A percentile compares a stretch with the other conserved stretches of the same genome.
These are phyloP conservation scores for Lachancea lanzarotensis DNA, from an alignment of 805 yeast species.

Conservation along the genomic window DNA sequence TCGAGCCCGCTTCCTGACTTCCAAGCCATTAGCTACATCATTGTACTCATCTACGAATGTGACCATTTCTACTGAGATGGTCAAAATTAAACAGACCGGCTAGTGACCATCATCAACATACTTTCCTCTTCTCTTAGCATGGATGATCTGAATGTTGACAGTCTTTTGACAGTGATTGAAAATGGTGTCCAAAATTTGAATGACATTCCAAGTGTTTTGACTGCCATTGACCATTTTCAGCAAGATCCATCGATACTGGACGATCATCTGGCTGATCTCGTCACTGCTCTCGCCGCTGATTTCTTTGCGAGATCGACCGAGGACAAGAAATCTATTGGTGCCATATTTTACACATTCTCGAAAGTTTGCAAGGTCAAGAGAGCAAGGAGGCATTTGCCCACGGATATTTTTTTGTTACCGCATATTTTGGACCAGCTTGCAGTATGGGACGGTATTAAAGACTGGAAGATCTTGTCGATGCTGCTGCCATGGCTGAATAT, in stretches of 20 bases:
- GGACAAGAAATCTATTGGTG: conserved; percentile 12
- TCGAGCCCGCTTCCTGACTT: too few relatives aligned
- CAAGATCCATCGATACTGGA: conserved; percentile 21
- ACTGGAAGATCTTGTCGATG: conserved; percentile 45
- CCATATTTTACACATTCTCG: conserved; percentile 50
- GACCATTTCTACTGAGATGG: too few relatives aligned
- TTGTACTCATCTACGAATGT: too few relatives aligned
- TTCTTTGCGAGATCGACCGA: conserved; percentile 4
- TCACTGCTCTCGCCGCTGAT: conserved; percentile 1
- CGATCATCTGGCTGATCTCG: conserved; percentile 8
- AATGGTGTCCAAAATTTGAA: conserved; percentile 10
- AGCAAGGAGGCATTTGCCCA: conserved; percentile 51
- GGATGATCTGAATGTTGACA: conserved; percentile 5
- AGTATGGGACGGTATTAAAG: conserved; percentile 5
- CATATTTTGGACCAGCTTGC: conserved; percentile 28
- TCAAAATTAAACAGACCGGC: too few relatives aligned
- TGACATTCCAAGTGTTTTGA: conserved; percentile 7
- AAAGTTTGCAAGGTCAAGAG: conserved; percentile 63
- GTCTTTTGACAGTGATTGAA: conserved; percentile 8
- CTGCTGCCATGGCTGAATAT: conserved; percentile 67
- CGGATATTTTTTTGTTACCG: conserved; percentile 48
- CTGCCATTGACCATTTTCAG: conserved; percentile 22
- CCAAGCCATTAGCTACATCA: too few relatives aligned
- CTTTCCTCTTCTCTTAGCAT: neutral
- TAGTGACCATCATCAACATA: too few relatives aligned